phyloP scores from a whole-genome alignment of 2,329 filamentous ascomycete genomes.

The Neoarthrinium moseri region DNA sequence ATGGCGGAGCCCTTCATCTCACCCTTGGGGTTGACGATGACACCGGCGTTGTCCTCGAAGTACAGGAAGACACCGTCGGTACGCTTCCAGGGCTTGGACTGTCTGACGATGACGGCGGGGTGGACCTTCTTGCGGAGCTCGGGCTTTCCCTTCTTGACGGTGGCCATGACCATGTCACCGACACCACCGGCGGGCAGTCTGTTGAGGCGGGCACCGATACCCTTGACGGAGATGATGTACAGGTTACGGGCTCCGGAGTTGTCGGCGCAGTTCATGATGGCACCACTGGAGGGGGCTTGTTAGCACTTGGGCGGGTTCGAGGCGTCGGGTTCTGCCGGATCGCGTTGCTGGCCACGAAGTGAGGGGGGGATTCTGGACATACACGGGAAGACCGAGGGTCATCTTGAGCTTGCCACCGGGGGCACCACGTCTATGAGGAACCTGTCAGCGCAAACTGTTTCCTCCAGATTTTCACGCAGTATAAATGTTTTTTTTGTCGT shows the following conservation, averaged over 20 bases:
- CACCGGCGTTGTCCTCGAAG: conserved; percentile 99
- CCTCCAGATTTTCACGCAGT: neutral
- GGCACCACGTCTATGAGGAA: conserved; percentile 69
- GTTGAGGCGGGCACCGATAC: conserved; percentile 96
- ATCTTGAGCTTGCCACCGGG: conserved; percentile 98
- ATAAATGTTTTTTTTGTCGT: no score
- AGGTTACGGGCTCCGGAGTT: conserved; percentile 98
- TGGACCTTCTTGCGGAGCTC: conserved; percentile 99
- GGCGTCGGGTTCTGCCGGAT: neutral
- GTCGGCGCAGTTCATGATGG: conserved; percentile 99
- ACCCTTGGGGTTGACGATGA: conserved; percentile 99
- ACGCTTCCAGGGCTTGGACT: conserved; percentile 99
- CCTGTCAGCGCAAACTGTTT: conserved; percentile 11
- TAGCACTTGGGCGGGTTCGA: conserved; percentile 4
- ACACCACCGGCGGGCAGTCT: conserved; percentile 95
- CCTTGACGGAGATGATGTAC: conserved; percentile 99
- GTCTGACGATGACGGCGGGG: conserved; percentile 97
- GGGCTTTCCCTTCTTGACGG: conserved; percentile 99
- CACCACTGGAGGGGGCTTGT: conserved; percentile 62
- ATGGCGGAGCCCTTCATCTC: conserved; percentile 99
- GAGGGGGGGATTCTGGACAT: conserved; percentile 49
- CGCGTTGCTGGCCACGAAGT: conserved; percentile 1
- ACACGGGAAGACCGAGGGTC: conserved; percentile 99
- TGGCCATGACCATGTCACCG: conserved; percentile 99
- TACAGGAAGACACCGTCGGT: conserved; percentile 98